Evolutionary conservation across 768 basidiomycete species (phyloP).

Genomic region (Kwoniella dejecticola): DNA sequence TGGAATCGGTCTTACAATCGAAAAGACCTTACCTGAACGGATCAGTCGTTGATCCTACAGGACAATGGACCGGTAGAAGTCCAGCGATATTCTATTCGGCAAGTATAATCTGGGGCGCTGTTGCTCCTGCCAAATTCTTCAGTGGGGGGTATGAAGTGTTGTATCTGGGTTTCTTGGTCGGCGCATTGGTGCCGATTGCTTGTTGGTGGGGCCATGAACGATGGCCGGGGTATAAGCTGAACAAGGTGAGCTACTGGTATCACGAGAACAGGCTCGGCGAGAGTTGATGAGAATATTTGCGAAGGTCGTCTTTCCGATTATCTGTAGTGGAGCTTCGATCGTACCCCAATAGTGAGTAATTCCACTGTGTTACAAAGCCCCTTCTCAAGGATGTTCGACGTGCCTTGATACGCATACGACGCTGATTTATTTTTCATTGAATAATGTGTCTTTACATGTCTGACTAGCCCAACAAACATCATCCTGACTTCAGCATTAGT

Average conservation of each 20-base stretch:
- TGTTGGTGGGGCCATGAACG: conserved; percentile 50
- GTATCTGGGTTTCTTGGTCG: conserved; percentile 50
- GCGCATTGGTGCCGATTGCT: conserved; percentile 45
- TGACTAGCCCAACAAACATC: conserved; percentile 51
- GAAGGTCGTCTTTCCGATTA: conserved; percentile 53
- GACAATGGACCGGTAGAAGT: conserved; percentile 54
- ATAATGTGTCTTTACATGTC: too few relatives aligned
- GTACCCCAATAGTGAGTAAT: conserved; percentile 53
- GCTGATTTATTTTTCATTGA: too few relatives aligned
- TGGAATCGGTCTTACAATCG: conserved; percentile 49
- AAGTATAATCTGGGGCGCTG: conserved; percentile 52
- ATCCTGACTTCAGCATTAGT: conserved; percentile 47
- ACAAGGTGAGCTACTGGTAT: conserved; percentile 40
- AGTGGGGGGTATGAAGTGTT: conserved; percentile 49
- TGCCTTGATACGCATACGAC: too few relatives aligned
- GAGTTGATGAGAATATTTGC: neutral
- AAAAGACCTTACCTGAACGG: conserved; percentile 55
- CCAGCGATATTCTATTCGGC: conserved; percentile 55
- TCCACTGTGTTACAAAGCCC: neutral
- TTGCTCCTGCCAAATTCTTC: conserved; percentile 54
- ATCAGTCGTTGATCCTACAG: conserved; percentile 49
- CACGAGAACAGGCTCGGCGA: neutral
- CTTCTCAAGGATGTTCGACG: too few relatives aligned
- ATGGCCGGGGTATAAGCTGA: conserved; percentile 45
- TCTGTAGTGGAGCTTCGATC: conserved; percentile 52